Evolutionary conservation across 2,329 filamentous ascomycete genomes (phyloP), one percentile per base, ranked within the genome.

Genomic region (Basipetospora chlamydospora): DNA sequence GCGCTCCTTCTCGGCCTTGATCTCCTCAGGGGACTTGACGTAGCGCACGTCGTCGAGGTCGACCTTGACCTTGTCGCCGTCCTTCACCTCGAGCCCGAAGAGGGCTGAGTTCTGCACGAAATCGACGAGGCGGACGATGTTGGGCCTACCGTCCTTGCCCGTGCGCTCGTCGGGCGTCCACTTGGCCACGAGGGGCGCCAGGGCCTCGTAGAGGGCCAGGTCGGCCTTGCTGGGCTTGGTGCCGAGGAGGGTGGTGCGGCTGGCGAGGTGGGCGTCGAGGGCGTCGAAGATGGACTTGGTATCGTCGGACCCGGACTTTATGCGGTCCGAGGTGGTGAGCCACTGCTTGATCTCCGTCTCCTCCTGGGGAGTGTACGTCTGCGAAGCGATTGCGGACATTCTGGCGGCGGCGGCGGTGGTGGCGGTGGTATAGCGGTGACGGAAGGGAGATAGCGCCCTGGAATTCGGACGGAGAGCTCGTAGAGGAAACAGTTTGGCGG

Each of bases 1-100:
- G 33, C 80, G 77, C 70, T 95, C 87, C 67, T 95, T 95, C 69
- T 95, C 88, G 39, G 86, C 86, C 69, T 92, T 93, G 49, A 81
- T 76, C 47, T 94, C 86, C 43, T 88, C 75, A 15, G 82, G 82
- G 47, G 88, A 88, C 63, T 90, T 88, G 49, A 87, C 79, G 56
- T 86, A 87, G 44, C 84, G 70, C 41, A 96, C 73, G 48, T 87
- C 80, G 49, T 86, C 77, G 35, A 74, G 63, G 56, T 95, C 77
- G 46, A 96, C 72, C 46, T 63, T 62, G 49, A 95, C 62, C 67
- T 90, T 94, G 52, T 90, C 76, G 37, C 61, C 67, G 11, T 79
- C 73, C 42, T 69, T 64, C 45, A 94, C 62, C 42, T 72, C 70
- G 41, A 94, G 66, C 13, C 69, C 77, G 44, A 78, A 79, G 43